These are phyloP conservation scores for Neonectria sp. DNA, from an alignment of 2,329 filamentous ascomycete species.

Conservation along the genomic window DNA sequence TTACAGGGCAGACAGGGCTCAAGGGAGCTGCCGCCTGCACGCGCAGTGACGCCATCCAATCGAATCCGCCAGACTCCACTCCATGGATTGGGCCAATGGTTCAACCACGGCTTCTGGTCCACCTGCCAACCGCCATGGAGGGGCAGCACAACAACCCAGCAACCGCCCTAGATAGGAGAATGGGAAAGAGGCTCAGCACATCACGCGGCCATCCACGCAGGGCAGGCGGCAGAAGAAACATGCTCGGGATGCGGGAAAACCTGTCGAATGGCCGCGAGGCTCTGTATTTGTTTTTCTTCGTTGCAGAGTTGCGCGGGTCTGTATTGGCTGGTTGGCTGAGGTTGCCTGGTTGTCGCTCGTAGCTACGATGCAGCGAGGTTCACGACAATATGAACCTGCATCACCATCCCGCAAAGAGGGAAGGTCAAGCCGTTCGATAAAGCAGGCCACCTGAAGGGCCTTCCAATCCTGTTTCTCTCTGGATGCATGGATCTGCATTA, in stretches of 20 bases:
- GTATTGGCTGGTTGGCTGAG: slow-evolving; percentile 30
- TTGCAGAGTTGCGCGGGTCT: slow-evolving; percentile 12
- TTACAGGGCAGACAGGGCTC: background rate
- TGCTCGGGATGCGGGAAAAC: slow-evolving; percentile 14
- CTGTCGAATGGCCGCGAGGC: slow-evolving; percentile 3
- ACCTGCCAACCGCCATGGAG: slow-evolving; percentile 42
- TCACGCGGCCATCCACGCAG: slow-evolving; percentile 16
- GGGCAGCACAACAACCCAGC: slow-evolving; percentile 30
- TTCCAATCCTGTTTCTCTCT: slow-evolving; percentile 11
- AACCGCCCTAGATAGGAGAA: slow-evolving; percentile 14
- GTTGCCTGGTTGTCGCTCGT: slow-evolving; percentile 10
- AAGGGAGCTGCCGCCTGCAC: slow-evolving; percentile 3
- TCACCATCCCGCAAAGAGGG: slow-evolving; percentile 8
- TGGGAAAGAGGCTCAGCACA: slow-evolving; percentile 22
- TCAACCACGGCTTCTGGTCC: slow-evolving; percentile 26
- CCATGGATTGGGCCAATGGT: slow-evolving; percentile 4
- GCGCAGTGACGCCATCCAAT: slow-evolving; percentile 26
- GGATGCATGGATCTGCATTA: background rate
- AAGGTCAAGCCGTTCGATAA: slow-evolving; percentile 12
- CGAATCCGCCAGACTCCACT: slow-evolving; percentile 19
- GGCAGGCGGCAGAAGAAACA: slow-evolving; percentile 30
- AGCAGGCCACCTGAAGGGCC: slow-evolving; percentile 13
- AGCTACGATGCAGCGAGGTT: slow-evolving; percentile 30
- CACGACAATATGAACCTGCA: slow-evolving; percentile 9
- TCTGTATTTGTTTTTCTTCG: slow-evolving; percentile 16